These are phyloP conservation scores for Wallacemonas rigidus DNA, from an alignment of 208 protist genomes.

Conservation along the genomic window DNA sequence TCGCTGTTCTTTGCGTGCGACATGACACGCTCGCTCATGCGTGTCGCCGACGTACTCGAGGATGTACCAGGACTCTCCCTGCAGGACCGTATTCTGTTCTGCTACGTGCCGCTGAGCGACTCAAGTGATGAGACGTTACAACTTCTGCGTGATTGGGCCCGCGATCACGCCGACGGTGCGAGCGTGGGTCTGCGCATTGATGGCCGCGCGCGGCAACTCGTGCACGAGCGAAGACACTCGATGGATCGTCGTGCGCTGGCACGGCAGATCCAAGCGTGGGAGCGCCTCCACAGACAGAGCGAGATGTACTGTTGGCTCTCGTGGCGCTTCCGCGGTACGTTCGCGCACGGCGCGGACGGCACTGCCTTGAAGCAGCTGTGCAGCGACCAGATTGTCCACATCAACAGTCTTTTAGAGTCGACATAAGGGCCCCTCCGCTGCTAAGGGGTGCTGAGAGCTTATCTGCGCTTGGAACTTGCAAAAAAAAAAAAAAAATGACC, in stretches of 20 bases:
- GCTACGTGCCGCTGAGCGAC: slow-evolving; percentile 75
- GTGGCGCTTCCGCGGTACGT: slow-evolving; percentile 82
- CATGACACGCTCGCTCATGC: slow-evolving; percentile 66
- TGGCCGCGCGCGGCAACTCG: background rate
- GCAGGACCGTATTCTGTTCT: slow-evolving; percentile 73
- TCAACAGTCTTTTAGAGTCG: background rate
- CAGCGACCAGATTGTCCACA: slow-evolving; percentile 32
- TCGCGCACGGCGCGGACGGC: slow-evolving; percentile 54
- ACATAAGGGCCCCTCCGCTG: background rate
- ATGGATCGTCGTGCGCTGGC: background rate
- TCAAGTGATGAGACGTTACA: slow-evolving; percentile 39
- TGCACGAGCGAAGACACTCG: background rate
- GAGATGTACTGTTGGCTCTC: slow-evolving; percentile 89
- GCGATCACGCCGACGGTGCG: slow-evolving; percentile 44
- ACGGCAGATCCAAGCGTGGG: slow-evolving; percentile 24
- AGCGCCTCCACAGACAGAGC: slow-evolving; percentile 57
- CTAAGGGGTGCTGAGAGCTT: too few species aligned
- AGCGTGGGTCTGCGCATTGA: slow-evolving; percentile 54
- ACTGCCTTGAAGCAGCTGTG: slow-evolving; percentile 41
- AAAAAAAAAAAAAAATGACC: slow-evolving; percentile 11
- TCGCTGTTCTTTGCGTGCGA: slow-evolving; percentile 76
- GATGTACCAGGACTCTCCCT: slow-evolving; percentile 44
- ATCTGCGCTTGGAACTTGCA: background rate
- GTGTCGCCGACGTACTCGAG: slow-evolving; percentile 61
- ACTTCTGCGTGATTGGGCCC: slow-evolving; percentile 54